A percentile compares a stretch with the other conserved stretches of the same genome.
phyloP scores from a whole-genome alignment of 2,329 filamentous ascomycete genomes.

The Ophiostoma triangulosporum region DNA sequence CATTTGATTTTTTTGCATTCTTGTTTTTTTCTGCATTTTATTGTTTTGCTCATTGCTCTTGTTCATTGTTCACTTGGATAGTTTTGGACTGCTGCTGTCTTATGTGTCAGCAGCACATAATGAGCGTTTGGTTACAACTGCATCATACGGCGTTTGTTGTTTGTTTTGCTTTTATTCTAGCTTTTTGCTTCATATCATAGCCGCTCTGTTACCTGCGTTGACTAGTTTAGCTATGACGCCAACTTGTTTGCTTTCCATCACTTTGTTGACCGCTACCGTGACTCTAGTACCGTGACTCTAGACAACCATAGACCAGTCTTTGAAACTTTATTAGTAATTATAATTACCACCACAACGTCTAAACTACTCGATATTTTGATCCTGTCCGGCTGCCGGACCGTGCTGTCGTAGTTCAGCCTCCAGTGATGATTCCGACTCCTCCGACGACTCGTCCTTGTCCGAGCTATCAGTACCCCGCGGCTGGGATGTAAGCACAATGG shows the following conservation, averaged over 20 bases:
- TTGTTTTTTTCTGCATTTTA: conserved; percentile 1
- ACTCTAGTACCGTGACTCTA: too few species aligned
- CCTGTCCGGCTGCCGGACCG: not conserved
- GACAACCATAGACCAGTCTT: too few species aligned
- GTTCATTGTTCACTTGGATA: not conserved
- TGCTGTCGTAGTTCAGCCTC: not conserved
- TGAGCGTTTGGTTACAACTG: not conserved
- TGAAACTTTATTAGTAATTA: not conserved
- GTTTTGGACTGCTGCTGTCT: not conserved
- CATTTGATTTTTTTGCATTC: conserved; percentile 15
- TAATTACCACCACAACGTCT: not conserved
- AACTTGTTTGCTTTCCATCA: not conserved
- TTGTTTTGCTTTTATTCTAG: not conserved
- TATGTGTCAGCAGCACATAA: not conserved
- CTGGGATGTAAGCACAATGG: not conserved
- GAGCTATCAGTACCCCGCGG: not conserved
- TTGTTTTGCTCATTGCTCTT: not conserved
- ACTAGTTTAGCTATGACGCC: not conserved
- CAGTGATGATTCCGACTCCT: not conserved
- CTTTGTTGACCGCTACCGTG: not conserved
- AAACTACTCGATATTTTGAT: not conserved
- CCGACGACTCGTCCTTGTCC: not conserved
- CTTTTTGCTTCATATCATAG: not conserved
- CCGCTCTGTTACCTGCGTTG: too few species aligned
- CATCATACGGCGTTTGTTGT: not conserved